Percentiles rank a stretch among this genome's conserved stretches.
These are phyloP conservation scores for Microdochium trichocladiopsis DNA, from an alignment of 2,329 filamentous ascomycete species.

Conservation along the genomic window DNA sequence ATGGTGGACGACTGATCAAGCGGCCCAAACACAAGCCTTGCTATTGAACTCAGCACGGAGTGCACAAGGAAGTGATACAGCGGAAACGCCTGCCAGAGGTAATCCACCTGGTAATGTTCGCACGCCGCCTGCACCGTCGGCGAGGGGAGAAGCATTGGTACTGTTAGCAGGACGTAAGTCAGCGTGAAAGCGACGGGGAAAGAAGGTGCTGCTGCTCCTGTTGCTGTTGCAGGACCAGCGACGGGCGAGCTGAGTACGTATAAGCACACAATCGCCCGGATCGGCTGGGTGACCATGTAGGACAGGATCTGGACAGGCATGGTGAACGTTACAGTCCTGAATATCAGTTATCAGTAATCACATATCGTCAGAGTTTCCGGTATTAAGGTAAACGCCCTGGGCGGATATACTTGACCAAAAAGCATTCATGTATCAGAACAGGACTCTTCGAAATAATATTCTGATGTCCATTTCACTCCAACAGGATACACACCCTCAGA, in stretches of 20 bases:
- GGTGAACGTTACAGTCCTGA: conserved; percentile 12
- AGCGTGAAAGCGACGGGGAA: conserved; percentile 18
- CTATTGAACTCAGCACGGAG: conserved; percentile 10
- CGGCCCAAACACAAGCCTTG: conserved; percentile 15
- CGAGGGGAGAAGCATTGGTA: conserved; percentile 18
- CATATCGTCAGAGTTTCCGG: too few species aligned
- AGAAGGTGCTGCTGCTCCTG: too few species aligned
- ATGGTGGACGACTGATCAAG: too few species aligned
- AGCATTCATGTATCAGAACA: neutral
- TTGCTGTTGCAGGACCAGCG: conserved; percentile 9
- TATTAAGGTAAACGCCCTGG: too few species aligned
- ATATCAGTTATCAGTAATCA: too few species aligned
- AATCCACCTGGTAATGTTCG: conserved; percentile 18
- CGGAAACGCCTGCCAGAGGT: conserved; percentile 21
- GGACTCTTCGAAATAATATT: too few species aligned
- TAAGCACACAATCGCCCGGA: conserved; percentile 17
- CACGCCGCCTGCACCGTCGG: conserved; percentile 13
- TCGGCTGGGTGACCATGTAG: conserved; percentile 16
- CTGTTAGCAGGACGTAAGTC: conserved; percentile 13
- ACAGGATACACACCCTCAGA: too few species aligned
- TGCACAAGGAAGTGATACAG: conserved; percentile 9
- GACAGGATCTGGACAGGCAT: conserved; percentile 15
- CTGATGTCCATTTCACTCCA: too few species aligned
- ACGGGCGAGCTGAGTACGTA: conserved; percentile 20
- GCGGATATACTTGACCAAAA: too few species aligned